Base-by-base conservation (phyloP, 306 rosid species). In the Vigna hirtella region DNA sequence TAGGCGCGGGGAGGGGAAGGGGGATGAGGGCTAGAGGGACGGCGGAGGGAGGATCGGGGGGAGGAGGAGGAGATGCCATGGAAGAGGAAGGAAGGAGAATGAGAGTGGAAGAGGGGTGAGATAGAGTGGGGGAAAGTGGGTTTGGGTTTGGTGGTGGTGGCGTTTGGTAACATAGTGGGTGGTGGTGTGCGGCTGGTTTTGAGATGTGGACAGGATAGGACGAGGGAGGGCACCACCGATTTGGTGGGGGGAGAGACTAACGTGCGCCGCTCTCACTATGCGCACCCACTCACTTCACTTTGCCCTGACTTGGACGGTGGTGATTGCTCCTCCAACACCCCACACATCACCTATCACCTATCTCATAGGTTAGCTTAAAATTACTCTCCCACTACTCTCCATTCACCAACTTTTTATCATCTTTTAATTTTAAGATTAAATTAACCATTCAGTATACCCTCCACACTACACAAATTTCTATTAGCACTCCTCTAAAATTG, bases 151-250 rank as follows among this genome's bases (percentile, higher is more conserved):
- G 78, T 43, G 81, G 84, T 28, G 84, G 82, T 72, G 84, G 89
- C 70, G 79, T 71, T 48, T 48, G 87, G 86, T 81, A 86, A 81
- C 90, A 85, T 79, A 76, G 66, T 66, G 85, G 86, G 81, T 77
- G 67, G 78, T 50, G 84, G 83, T 79, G 83, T 79, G 91, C 95
- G 92, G 93, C 90, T 77, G 96, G 83, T 58, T 84, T 85, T 79
- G 90, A 91, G 97, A 91, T 89, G 88, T 85, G 86, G 87, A 82
- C 74, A 82, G 87, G 90, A 80, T 72, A 78, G 88, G 90, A 86
- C 66, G 88, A 78, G 87, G 86, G 68, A 80, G 87, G 91, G 79
- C 92, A 90, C 92, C 96, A 90, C 97, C 96, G 93, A 88, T 82
- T 85, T 83, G 93, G 90, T 88, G 90, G 72, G 81, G 84, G 85